phyloP scores from a whole-genome alignment of 169 alveolate species.

The Cryptosporidium canis region DNA sequence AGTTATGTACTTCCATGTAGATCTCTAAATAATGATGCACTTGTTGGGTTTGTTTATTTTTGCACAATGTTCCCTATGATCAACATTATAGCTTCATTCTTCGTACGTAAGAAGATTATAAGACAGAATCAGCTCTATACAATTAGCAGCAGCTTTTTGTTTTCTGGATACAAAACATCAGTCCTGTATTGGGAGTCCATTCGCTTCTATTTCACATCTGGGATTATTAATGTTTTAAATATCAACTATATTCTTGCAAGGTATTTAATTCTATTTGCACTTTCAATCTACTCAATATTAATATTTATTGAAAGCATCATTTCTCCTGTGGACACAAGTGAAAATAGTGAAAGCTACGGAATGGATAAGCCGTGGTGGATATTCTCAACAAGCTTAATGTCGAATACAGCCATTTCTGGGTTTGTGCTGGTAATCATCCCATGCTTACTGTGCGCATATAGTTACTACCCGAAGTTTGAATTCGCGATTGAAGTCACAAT shows the following conservation, averaged over 20 bases:
- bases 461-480: constrained; percentile 29
- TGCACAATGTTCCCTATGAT: constrained; percentile 24
- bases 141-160: constrained; percentile 58
- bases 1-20: constrained; percentile 31
- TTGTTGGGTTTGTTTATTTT: constrained; percentile 25
- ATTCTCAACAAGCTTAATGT: neutral
- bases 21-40: neutral
- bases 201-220: neutral
- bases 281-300: constrained; percentile 16
- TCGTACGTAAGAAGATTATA: constrained; percentile 7
- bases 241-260: constrained; percentile 12
- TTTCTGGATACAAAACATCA: constrained; percentile 48
- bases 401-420: neutral
- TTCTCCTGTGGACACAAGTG: constrained; percentile 28
- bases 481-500: neutral
- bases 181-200: constrained; percentile 58
- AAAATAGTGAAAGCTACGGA: constrained; percentile 1
- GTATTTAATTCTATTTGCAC: constrained; percentile 20
- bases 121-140: constrained; percentile 2
- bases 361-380: constrained; percentile 71
- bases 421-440: neutral
- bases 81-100: constrained; percentile 9
- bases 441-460: constrained; percentile 18
- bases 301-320: constrained; percentile 35
- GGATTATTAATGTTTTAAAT: constrained; percentile 14